phyloP scores from a whole-genome alignment of 2,329 filamentous ascomycete species.

The Penicillium sp. region DNA sequence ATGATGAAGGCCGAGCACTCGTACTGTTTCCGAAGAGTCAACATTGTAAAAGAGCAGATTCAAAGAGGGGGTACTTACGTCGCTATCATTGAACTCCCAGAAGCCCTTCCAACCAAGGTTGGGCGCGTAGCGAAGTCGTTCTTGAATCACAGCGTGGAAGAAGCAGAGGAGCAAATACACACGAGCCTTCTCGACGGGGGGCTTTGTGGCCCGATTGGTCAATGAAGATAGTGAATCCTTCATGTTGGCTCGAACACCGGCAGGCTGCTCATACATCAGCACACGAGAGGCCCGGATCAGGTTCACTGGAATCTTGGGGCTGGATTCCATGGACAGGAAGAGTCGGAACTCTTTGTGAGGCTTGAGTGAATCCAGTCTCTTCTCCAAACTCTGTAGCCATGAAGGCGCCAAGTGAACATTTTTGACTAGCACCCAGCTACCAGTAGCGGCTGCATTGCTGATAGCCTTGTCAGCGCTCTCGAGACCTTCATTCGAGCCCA shows the following conservation, averaged over 20 bases:
- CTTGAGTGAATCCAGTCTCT: constrained; percentile 91
- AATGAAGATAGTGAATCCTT: constrained; percentile 90
- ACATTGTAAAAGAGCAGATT: background rate
- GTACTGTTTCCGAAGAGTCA: constrained; percentile 59
- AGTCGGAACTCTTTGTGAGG: constrained; percentile 89
- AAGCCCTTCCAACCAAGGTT: constrained; percentile 96
- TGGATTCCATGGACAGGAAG: constrained; percentile 97
- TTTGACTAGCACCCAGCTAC: constrained; percentile 96
- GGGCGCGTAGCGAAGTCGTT: constrained; percentile 89
- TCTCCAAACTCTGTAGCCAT: constrained; percentile 96
- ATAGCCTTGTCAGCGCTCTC: constrained; percentile 94
- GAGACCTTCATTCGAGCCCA: constrained; percentile 95
- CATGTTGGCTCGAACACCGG: constrained; percentile 96
- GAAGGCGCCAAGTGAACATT: constrained; percentile 95
- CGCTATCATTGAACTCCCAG: constrained; percentile 99
- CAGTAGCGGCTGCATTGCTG: constrained; percentile 82
- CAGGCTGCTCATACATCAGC: constrained; percentile 96
- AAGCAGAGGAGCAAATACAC: constrained; percentile 90
- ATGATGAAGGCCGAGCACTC: constrained; percentile 96
- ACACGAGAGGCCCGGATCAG: constrained; percentile 88
- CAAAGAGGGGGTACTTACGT: constrained; percentile 63
- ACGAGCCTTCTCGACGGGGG: constrained; percentile 84
- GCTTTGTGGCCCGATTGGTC: constrained; percentile 70
- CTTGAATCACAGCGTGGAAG: constrained; percentile 92
- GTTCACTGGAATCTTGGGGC: constrained; percentile 94